phyloP scores from a whole-genome alignment of 2,329 filamentous ascomycete genomes.

The Clarireedia paspali region DNA sequence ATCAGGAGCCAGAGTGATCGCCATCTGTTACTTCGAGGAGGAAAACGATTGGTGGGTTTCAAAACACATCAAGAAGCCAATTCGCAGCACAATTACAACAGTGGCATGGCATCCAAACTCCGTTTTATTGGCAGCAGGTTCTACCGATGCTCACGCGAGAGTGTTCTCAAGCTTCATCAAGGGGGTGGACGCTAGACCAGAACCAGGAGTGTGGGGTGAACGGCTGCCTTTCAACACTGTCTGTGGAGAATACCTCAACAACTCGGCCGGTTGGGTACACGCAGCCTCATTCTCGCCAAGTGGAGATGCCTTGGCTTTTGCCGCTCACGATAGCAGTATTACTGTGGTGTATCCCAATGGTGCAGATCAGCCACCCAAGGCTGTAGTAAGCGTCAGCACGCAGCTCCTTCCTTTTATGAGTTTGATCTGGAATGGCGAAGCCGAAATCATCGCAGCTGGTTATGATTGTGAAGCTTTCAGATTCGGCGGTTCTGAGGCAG shows the following conservation, averaged over 20 bases:
- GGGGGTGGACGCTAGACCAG: slow-evolving; percentile 78
- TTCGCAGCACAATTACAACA: slow-evolving; percentile 91
- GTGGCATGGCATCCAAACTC: slow-evolving; percentile 97
- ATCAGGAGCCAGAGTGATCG: slow-evolving; percentile 89
- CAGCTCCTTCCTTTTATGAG: slow-evolving; percentile 89
- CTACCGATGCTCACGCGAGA: slow-evolving; percentile 92
- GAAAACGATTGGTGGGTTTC: slow-evolving; percentile 99
- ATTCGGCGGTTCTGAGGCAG: slow-evolving; percentile 67
- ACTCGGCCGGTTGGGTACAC: slow-evolving; percentile 95
- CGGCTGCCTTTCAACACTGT: slow-evolving; percentile 96
- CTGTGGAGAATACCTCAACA: slow-evolving; percentile 92
- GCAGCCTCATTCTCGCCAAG: slow-evolving; percentile 87
- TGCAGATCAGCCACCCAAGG: slow-evolving; percentile 81
- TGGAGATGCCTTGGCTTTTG: slow-evolving; percentile 88
- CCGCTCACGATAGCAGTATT: slow-evolving; percentile 90
- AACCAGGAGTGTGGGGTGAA: slow-evolving; percentile 89
- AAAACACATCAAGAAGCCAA: slow-evolving; percentile 98
- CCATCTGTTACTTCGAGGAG: slow-evolving; percentile 97
- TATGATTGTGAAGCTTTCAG: slow-evolving; percentile 88
- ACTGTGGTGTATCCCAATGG: slow-evolving; percentile 92
- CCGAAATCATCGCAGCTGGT: slow-evolving; percentile 90
- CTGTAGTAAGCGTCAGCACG: slow-evolving; percentile 84
- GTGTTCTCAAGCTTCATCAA: slow-evolving; percentile 97
- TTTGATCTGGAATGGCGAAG: slow-evolving; percentile 84
- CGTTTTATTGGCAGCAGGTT: slow-evolving; percentile 86